phyloP scores from a whole-genome alignment of 2,329 filamentous ascomycete genomes.

The Fusarium beomiforme region DNA sequence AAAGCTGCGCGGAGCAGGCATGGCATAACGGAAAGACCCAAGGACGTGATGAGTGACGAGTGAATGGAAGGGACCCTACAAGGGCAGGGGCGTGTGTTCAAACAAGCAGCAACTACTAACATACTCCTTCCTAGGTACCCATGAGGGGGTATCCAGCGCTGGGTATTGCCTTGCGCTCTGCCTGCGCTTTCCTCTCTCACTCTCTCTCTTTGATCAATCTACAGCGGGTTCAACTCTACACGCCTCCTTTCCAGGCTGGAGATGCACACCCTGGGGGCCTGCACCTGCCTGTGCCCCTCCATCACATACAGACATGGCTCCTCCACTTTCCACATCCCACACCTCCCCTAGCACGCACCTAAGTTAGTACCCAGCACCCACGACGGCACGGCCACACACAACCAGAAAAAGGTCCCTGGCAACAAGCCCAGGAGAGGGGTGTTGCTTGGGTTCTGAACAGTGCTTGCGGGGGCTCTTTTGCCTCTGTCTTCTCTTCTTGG shows the following conservation, averaged over 20 bases:
- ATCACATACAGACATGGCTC: conserved; percentile 4
- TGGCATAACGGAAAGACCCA: conserved; percentile 11
- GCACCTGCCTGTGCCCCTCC: neutral
- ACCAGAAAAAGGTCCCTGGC: conserved; percentile 32
- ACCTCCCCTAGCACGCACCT: neutral
- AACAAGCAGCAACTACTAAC: too few species aligned
- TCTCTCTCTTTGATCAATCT: conserved; percentile 13
- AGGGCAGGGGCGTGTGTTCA: conserved; percentile 11
- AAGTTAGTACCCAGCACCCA: neutral
- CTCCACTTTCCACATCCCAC: conserved; percentile 6
- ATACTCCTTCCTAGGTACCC: too few species aligned
- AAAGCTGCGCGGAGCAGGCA: conserved; percentile 34
- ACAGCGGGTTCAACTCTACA: neutral
- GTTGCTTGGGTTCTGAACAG: neutral
- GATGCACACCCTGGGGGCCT: neutral
- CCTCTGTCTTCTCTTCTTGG: neutral
- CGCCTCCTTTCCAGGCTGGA: conserved; percentile 14
- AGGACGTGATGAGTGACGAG: conserved; percentile 27
- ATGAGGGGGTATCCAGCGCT: conserved; percentile 21
- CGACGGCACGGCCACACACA: conserved; percentile 29
- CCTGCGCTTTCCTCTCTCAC: neutral
- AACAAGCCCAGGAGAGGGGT: conserved; percentile 10
- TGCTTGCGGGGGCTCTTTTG: conserved; percentile 17
- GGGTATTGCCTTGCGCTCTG: conserved; percentile 6
- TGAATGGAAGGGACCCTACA: conserved; percentile 11